These are phyloP conservation scores for Phytophthora rubi DNA, from an alignment of 352 stramenopile genomes.

Conservation along the genomic window DNA sequence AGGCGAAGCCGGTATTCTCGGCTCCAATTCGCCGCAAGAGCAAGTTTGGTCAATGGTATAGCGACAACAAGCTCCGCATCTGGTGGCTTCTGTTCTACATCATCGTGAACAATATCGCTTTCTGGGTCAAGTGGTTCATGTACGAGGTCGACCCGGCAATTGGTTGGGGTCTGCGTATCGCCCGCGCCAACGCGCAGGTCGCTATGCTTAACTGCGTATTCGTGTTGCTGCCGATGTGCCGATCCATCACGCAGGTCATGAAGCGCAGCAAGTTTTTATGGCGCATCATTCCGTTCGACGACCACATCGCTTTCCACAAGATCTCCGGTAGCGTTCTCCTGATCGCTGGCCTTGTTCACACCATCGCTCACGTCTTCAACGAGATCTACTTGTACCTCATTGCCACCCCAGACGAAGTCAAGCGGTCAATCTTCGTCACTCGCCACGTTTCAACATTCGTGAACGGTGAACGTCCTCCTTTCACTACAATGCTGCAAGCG, in stretches of 20 bases:
- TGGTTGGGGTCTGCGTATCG: constrained; percentile 66
- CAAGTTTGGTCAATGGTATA: constrained; percentile 67
- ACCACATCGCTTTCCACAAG: constrained; percentile 80
- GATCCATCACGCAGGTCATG: constrained; percentile 66
- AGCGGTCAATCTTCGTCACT: constrained; percentile 58
- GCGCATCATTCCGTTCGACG: constrained; percentile 73
- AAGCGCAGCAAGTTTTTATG: constrained; percentile 59
- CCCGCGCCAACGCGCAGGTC: constrained; percentile 68
- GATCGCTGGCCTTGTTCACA: constrained; percentile 60
- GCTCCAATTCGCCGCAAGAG: constrained; percentile 42
- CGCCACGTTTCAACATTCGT: constrained; percentile 51
- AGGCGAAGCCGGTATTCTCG: constrained; percentile 35
- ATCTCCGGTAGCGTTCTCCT: constrained; percentile 62
- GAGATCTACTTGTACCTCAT: constrained; percentile 74
- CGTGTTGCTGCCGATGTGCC: constrained; percentile 77
- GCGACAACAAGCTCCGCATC: constrained; percentile 71
- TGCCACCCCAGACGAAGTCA: constrained; percentile 60
- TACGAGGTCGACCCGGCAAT: constrained; percentile 76
- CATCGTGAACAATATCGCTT: constrained; percentile 60
- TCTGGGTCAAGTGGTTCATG: constrained; percentile 64
- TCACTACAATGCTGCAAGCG: constrained; percentile 57
- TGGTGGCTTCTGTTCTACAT: constrained; percentile 79
- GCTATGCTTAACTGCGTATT: constrained; percentile 76
- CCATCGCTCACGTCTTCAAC: constrained; percentile 64
- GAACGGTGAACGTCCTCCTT: constrained; percentile 50